Conservation (phyloP, 2,329 filamentous ascomycete species). For the Exophiala sideris region DNA sequence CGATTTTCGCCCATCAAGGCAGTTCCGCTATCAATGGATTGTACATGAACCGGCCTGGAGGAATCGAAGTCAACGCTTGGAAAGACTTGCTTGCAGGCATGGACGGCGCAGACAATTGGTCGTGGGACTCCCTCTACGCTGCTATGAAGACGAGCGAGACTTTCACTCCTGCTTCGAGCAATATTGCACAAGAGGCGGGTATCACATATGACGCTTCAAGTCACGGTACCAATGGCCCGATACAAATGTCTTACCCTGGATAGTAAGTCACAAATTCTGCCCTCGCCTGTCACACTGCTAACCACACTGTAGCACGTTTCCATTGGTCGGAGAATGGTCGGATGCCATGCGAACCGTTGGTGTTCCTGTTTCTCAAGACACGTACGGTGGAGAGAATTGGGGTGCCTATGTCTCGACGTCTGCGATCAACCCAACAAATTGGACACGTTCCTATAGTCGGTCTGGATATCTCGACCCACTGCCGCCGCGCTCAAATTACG, state of each 20-base stretch:
- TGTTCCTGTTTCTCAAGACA: conserved; percentile 29
- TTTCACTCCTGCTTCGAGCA: conserved; percentile 41
- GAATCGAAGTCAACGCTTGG: conserved; percentile 36
- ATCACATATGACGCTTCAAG: conserved; percentile 39
- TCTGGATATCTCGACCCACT: conserved; percentile 37
- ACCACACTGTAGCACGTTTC: conserved; percentile 28
- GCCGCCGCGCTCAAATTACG: conserved; percentile 33
- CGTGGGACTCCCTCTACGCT: conserved; percentile 35
- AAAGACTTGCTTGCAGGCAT: conserved; percentile 33
- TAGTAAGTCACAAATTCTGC: conserved; percentile 29
- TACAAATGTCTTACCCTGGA: conserved; percentile 47
- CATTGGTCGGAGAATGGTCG: conserved; percentile 16
- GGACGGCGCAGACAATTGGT: conserved; percentile 37
- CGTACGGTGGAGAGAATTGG: conserved; percentile 34
- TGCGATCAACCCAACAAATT: conserved; percentile 35
- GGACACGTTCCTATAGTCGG: conserved; percentile 37
- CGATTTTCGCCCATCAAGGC: conserved; percentile 21
- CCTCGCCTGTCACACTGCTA: conserved; percentile 5
- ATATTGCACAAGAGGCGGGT: conserved; percentile 35
- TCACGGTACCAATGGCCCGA: conserved; percentile 47
- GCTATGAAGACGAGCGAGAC: conserved; percentile 38
- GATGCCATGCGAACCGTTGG: conserved; percentile 27
- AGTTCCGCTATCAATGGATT: conserved; percentile 38
- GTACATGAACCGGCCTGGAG: conserved; percentile 35
- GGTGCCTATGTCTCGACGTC: conserved; percentile 36